Evolutionary conservation across 2,329 filamentous ascomycete genomes (phyloP).

Genomic region (Sphaerulina musiva): DNA sequence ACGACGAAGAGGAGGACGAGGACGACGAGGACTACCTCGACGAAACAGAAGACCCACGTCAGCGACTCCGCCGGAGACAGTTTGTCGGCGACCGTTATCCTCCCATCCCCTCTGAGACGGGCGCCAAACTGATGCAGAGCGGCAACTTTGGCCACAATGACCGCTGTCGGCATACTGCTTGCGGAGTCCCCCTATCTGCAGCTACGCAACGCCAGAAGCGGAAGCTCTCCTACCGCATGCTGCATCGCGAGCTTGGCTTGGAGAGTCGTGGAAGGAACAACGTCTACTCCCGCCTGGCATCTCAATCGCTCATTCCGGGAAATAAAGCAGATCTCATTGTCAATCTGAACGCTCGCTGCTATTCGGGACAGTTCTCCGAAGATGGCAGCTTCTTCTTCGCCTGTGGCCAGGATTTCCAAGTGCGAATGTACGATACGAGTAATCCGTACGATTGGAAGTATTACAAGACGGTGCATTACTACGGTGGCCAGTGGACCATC

Average conservation of each 20-base stretch:
- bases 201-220: constrained; percentile 50
- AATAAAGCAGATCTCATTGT: constrained; percentile 78
- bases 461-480: constrained; percentile 91
- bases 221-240: constrained; percentile 59
- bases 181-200: constrained; percentile 31
- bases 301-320: constrained; percentile 66
- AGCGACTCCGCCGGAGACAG: constrained; percentile 41
- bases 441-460: constrained; percentile 94
- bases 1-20: constrained; percentile 34
- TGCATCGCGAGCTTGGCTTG: constrained; percentile 77
- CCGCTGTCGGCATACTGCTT: constrained; percentile 43
- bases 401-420: constrained; percentile 84
- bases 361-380: constrained; percentile 92
- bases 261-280: constrained; percentile 53
- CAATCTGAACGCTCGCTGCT: constrained; percentile 77
- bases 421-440: constrained; percentile 95
- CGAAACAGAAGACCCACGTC: constrained; percentile 34
- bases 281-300: constrained; percentile 58
- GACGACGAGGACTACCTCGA: constrained; percentile 30
- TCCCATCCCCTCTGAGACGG: constrained; percentile 74
- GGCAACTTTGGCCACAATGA: constrained; percentile 71
- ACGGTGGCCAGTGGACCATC: constrained; percentile 88
- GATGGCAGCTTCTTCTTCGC: constrained; percentile 97
- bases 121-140: constrained; percentile 70
- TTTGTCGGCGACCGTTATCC: constrained; percentile 56